Conservation (phyloP, 768 basidiomycete species). For the Mycena maculata region DNA sequence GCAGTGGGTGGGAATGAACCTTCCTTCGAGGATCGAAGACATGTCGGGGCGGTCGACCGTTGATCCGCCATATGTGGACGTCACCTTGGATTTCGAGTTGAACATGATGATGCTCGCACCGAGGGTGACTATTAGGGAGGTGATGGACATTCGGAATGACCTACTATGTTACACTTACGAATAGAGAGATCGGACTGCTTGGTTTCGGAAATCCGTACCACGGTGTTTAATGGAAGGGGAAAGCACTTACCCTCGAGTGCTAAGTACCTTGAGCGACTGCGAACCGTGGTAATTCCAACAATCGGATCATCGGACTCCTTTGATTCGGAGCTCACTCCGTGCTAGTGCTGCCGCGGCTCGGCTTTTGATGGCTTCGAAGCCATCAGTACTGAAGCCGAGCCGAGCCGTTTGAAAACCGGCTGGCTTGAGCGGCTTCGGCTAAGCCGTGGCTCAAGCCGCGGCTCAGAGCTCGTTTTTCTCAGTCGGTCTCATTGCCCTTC, state of each 20-base stretch:
- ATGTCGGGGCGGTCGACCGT: slow-evolving; percentile 49
- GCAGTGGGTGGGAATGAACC: slow-evolving; percentile 48
- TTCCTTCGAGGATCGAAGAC: slow-evolving; percentile 42
- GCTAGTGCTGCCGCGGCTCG: no score
- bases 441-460: background rate
- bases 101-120: slow-evolving; percentile 41
- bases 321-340: no score
- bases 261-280: no score
- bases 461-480: background rate
- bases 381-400: background rate
- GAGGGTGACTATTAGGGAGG: slow-evolving; percentile 43
- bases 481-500: no score
- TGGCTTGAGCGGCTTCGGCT: background rate
- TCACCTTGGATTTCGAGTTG: slow-evolving; percentile 48
- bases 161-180: slow-evolving; percentile 46
- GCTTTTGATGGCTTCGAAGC: background rate
- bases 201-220: no score
- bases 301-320: no score
- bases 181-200: no score
- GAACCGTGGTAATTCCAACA: no score
- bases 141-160: slow-evolving; percentile 44
- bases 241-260: no score
- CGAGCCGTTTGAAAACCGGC: background rate
- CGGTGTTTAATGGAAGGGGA: no score
- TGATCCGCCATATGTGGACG: slow-evolving; percentile 43